Evolutionary conservation across 768 basidiomycete species (phyloP), one percentile per base, ranked within the genome.

Genomic region (Punctularia strigosozonata): DNA sequence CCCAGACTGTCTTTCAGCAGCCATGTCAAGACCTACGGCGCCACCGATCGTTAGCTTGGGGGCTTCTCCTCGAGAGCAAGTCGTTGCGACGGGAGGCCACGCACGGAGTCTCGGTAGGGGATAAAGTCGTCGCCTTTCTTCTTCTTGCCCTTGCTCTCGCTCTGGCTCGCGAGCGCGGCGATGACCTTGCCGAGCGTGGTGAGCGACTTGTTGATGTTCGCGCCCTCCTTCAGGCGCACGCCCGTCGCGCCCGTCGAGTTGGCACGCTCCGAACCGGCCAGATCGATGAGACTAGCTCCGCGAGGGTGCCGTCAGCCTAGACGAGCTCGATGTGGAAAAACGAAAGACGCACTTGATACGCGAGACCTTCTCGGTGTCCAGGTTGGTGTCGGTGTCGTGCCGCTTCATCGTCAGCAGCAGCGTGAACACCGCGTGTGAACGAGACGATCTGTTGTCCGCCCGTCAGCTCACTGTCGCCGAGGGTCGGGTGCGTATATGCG

Each of bases 181-280:
- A 99, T 99, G 60, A 99, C 95, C 58, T 97, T 95, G 6, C 94
- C 94, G 12, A 99, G 77, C 2, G 94, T 98, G 3, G 95, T 99
- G 25, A 99, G 72, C 2, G 90, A 94, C 62, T 95, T 97, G 63
- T 98, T 99, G 68, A 98, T 98, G 60, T 97, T 91, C 26, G 90
- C 91, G 40, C 94, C 94, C 65, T 98, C 94, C 62, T 97, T 98
- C 42, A 99, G 66, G 35, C 92, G 78, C 52, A 88, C 81, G 2
- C 94, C 94, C 1, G 95, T 98, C 23, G 95, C 95, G 26, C 95
- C 95, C 8, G 95, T 98, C 8, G 91, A 92, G 50, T 95, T 95
- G 14, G 95, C 95, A 46, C 94, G 73, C 59, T 99, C 94, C 8
- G 89, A 92, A 49, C 94, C 94, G 21, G 94, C 94, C 48, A 99